Base-by-base conservation (phyloP, 441 rosid genomes). In the Manihot esculenta region DNA sequence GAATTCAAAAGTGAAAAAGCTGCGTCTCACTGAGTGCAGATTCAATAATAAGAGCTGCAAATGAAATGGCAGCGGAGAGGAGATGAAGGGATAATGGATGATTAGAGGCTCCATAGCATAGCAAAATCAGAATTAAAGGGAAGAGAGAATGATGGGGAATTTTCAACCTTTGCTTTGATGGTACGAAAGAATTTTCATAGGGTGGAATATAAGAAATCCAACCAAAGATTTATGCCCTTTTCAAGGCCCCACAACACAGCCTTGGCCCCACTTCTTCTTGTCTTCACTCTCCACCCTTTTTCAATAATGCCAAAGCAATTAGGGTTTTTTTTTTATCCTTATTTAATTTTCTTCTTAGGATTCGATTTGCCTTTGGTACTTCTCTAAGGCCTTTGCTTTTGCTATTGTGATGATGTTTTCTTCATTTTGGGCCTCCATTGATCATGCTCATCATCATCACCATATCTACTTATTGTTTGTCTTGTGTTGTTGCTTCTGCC, bases 331-430 rank as follows among this genome's bases (percentile, higher is more conserved):
- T 45, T 60, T 50, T 67, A 70, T 75, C 65, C 2, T 76, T 74
- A 62, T 66, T 64, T 61, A 38, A 5, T 76, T 74, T 68, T 66
- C 57, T 61, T 76, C 86, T 68, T 86, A 66, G 88, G 91, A 84
- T 85, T 85, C 89, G 55, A 67, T 78, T 76, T 42, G 54, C 69
- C 61, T 30, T 72, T 61, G 83, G 65, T 44, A 55, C 64, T 74
- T 67, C 70, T 53, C 74, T 61, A 64, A 77, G 71, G 42, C 78
- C 64, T 72, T 44, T 41, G 24, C 47, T 63, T 72, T 68, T 72
- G 59, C 60, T 17, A 49, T 78, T 65, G 75, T 35, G 73, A 77
- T 76, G 71, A 78, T 82, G 50, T 70, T 33, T 47, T 48, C 5
- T 7, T 26, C 0, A 60, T 53, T 66, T 15, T 20, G 70, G 64